Evolutionary conservation across 345 rosid genomes (phyloP).

Genomic region (Cardamine resedifolia): DNA sequence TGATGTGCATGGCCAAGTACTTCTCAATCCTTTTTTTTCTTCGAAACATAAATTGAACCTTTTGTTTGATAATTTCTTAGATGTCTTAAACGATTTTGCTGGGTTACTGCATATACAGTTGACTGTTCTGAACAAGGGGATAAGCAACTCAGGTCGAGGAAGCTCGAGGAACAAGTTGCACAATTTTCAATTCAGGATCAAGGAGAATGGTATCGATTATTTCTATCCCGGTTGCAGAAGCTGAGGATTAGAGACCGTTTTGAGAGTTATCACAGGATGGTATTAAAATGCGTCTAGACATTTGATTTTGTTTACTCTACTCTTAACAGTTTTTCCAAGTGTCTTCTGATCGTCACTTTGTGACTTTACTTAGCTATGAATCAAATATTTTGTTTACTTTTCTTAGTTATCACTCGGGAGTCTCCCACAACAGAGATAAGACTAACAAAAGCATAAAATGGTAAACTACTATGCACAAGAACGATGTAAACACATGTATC

Average conservation of each 20-base stretch:
- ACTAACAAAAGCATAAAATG: background rate
- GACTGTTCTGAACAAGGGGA: constrained; percentile 59
- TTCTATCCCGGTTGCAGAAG: constrained; percentile 74
- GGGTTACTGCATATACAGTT: constrained; percentile 46
- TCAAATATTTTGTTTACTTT: too few relatives aligned
- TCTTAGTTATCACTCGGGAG: background rate
- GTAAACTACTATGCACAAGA: background rate
- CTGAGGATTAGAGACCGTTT: constrained; percentile 7
- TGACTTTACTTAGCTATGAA: background rate
- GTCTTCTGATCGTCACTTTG: background rate
- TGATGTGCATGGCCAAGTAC: constrained; percentile 95
- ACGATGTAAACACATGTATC: background rate
- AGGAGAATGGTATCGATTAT: constrained; percentile 69
- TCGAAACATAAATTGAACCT: background rate
- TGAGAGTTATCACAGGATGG: background rate
- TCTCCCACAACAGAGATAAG: background rate
- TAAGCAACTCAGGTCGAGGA: constrained; percentile 21
- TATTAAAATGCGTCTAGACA: background rate
- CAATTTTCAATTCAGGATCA: constrained; percentile 79
- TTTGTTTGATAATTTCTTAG: background rate
- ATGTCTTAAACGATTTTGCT: background rate
- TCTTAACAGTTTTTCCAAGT: background rate
- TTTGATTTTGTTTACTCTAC: background rate
- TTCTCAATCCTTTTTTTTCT: background rate
- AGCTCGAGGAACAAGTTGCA: constrained; percentile 52